Conservation (phyloP, 208 protist species). For the Leptomonas pyrrhocoris region DNA sequence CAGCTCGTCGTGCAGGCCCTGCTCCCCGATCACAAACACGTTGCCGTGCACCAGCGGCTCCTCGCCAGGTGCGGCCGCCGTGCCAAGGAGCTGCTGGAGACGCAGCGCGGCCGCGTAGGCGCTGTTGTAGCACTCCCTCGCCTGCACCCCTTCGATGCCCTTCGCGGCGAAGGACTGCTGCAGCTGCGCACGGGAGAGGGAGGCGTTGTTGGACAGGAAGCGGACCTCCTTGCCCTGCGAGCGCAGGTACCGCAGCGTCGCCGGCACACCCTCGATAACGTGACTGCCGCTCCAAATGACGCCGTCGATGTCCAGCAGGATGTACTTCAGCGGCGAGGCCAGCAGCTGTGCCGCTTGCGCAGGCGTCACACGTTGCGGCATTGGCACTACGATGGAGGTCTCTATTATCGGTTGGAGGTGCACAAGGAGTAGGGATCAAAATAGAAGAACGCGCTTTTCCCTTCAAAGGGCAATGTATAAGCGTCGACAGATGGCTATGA, state of each 20-base stretch:
- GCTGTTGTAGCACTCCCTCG: conserved; percentile 58
- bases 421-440: too few relatives aligned
- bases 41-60: conserved; percentile 48
- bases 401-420: too few relatives aligned
- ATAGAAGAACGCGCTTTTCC: too few relatives aligned
- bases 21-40: conserved; percentile 24
- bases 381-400: too few relatives aligned
- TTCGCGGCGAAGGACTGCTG: conserved; percentile 22
- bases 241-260: conserved; percentile 56
- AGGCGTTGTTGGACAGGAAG: conserved; percentile 71
- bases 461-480: too few relatives aligned
- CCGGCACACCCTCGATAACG: conserved; percentile 43
- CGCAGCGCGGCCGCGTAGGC: conserved; percentile 55
- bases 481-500: too few relatives aligned
- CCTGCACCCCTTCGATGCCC: conserved; percentile 42
- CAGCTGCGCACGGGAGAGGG: conserved; percentile 46
- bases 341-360: conserved; percentile 40
- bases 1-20: conserved; percentile 66
- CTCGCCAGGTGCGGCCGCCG: conserved; percentile 39
- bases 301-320: conserved; percentile 74
- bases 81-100: conserved; percentile 41
- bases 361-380: conserved; percentile 32
- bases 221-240: conserved; percentile 44
- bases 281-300: conserved; percentile 56
- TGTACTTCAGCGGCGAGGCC: conserved; percentile 46